Evolutionary conservation across 2,329 filamentous ascomycete species (phyloP), one percentile per base, ranked within the genome.

Genomic region (Emericellopsis atlantica): DNA sequence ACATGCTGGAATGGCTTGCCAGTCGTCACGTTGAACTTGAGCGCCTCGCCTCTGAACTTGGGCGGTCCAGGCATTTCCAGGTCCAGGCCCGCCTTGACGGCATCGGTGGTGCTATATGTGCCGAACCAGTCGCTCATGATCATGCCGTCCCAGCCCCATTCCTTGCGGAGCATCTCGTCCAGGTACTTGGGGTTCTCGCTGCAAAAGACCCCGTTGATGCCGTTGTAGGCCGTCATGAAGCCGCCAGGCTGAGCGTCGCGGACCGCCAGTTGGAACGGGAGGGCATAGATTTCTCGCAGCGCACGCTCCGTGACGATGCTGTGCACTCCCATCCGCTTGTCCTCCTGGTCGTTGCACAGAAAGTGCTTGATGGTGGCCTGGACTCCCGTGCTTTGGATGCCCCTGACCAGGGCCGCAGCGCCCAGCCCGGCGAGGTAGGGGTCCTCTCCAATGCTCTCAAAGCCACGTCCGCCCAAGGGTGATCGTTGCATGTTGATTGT

Each of bases 401-500:
- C 74, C 34, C 62, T 63, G 32, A 76, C 61, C 24, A 76, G 59
- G 24, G 69, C 65, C 7, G 69, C 70, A 3, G 73, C 70, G 9
- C 70, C 67, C 14, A 72, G 59, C 0, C 74, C 74, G 21, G 72
- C 66, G 21, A 78, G 61, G 48, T 76, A 64, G 11, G 74, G 73
- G 48, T 78, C 74, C 50, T 78, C 72, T 35, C 70, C 62, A 39
- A 76, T 64, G 8, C 71, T 76, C 56, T 78, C 74, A 46, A 78
- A 78, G 32, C 73, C 74, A 40, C 74, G 67, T 9, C 74, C 74
- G 21, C 74, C 74, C 3, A 77, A 63, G n/a, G 72, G 75, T 5
- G 67, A 70, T 37, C 74, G 65, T 49, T 76, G 72, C 64, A 77
- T 77, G 52, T 78, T 77, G 51, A 79, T 75, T 18, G 76, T 80